A percentile compares a stretch with the other conserved stretches of the same genome.
These are phyloP conservation scores for Vitis riparia DNA, from an alignment of 164 flowering plant species.

Conservation along the genomic window DNA sequence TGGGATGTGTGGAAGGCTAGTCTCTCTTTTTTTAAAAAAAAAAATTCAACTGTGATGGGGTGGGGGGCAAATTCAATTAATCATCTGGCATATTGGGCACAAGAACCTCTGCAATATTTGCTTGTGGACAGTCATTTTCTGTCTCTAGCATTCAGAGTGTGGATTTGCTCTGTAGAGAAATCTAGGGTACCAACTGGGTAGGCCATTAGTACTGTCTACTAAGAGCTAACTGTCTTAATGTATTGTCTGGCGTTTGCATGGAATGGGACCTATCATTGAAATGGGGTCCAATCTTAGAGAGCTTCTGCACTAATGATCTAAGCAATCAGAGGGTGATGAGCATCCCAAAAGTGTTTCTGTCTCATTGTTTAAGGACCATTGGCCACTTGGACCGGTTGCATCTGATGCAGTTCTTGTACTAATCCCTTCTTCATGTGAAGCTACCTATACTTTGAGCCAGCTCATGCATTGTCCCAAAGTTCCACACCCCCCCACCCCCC, in stretches of 20 bases:
- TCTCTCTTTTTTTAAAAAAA: too few species aligned
- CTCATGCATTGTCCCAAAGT: constrained; percentile 16
- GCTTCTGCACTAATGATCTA: constrained; percentile 5
- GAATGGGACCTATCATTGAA: constrained; percentile 16
- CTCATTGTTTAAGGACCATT: constrained; percentile 19
- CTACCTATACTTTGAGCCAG: constrained; percentile 2
- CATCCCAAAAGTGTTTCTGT: constrained; percentile 1
- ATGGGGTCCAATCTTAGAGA: background rate
- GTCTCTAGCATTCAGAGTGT: constrained; percentile 10
- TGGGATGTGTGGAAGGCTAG: too few species aligned
- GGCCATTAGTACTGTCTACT: constrained; percentile 7
- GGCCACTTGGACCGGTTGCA: constrained; percentile 5
- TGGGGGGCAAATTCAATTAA: too few species aligned
- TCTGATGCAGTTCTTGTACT: background rate
- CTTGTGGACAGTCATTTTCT: constrained; percentile 22
- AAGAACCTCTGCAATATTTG: background rate
- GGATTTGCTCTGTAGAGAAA: constrained; percentile 21
- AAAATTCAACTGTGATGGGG: too few species aligned
- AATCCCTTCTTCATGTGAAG: constrained; percentile 5
- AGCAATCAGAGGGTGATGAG: constrained; percentile 11
- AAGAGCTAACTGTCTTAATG: constrained; percentile 14
- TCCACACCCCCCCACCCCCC: background rate
- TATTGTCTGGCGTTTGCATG: constrained; percentile 14
- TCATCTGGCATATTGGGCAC: too few species aligned
- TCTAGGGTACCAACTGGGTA: constrained; percentile 22